Conservation (phyloP, 805 yeast species). For the Candida taoyuanica region DNA sequence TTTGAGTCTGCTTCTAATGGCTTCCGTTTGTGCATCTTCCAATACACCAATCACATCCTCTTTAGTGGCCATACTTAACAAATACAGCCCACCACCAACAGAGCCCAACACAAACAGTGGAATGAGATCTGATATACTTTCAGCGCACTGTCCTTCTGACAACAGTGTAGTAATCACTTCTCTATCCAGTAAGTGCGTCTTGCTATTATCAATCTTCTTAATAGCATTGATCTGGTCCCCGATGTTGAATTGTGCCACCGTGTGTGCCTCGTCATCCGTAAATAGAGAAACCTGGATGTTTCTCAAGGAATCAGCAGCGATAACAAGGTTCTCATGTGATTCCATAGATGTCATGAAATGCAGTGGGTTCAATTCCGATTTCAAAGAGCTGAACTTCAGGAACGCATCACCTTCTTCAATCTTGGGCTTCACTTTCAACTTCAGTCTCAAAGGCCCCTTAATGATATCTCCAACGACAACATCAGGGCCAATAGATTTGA, state of each 20-base stretch:
- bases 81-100: slow-evolving; percentile 23
- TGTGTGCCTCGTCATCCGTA: neutral
- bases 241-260: slow-evolving; percentile 18
- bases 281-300: slow-evolving; percentile 9
- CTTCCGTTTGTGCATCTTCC: slow-evolving; percentile 3
- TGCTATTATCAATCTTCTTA: slow-evolving; percentile 6
- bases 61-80: slow-evolving; percentile 16
- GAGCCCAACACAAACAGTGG: slow-evolving; percentile 26
- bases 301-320: slow-evolving; percentile 18
- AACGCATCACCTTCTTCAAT: slow-evolving; percentile 12
- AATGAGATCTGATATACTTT: slow-evolving; percentile 5
- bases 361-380: slow-evolving; percentile 4
- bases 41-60: slow-evolving; percentile 1
- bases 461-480: slow-evolving; percentile 21
- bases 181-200: neutral
- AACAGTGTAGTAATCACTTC: slow-evolving; percentile 2
- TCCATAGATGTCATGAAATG: slow-evolving; percentile 19
- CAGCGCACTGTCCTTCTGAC: slow-evolving; percentile 1
- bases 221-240: slow-evolving; percentile 25
- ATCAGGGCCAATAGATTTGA: slow-evolving; percentile 20
- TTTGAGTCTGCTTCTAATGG: slow-evolving; percentile 6
- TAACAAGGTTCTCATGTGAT: slow-evolving; percentile 5
- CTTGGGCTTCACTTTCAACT: slow-evolving; percentile 12
- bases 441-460: slow-evolving; percentile 9
- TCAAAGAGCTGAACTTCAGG: slow-evolving; percentile 12